Percentiles rank a stretch among this genome's conserved stretches.
Evolutionary conservation across 2,329 filamentous ascomycete genomes (phyloP).

Genomic region (Colletotrichum gloeosporioides): DNA sequence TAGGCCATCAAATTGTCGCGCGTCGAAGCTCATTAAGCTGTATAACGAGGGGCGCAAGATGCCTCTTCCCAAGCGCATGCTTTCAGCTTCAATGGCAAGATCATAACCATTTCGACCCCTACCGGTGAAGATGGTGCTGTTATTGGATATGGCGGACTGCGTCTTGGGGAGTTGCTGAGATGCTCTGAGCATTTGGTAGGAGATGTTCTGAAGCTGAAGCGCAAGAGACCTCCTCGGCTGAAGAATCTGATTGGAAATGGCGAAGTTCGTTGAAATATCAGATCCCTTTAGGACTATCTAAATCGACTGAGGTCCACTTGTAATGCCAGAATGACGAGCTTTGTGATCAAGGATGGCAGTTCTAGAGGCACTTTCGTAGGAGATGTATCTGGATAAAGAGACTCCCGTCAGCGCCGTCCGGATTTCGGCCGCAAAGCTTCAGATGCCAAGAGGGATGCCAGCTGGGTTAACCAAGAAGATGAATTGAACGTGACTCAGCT

Average conservation of each 20-base stretch:
- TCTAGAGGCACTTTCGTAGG: neutral
- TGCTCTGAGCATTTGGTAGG: rapidly evolving
- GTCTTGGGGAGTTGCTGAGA: neutral
- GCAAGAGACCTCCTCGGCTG: neutral
- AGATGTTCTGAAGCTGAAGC: neutral
- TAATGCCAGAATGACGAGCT: neutral
- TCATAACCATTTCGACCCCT: rapidly evolving
- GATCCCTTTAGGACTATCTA: neutral
- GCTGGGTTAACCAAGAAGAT: neutral
- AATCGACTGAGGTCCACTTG: neutral
- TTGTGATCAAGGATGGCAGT: neutral
- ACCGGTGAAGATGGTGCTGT: neutral
- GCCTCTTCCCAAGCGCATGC: neutral
- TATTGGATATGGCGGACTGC: neutral
- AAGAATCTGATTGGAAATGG: neutral
- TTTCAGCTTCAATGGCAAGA: neutral
- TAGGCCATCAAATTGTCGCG: neutral
- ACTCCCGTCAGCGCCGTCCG: neutral
- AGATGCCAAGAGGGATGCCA: rapidly evolving
- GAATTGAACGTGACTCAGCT: neutral
- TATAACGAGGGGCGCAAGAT: neutral
- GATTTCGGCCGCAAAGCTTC: neutral
- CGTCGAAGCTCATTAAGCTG: neutral
- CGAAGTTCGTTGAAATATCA: neutral
- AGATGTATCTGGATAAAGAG: neutral